Evolutionary conservation across 768 basidiomycete genomes (phyloP).

Genomic region (Fistulinella prunicolor): DNA sequence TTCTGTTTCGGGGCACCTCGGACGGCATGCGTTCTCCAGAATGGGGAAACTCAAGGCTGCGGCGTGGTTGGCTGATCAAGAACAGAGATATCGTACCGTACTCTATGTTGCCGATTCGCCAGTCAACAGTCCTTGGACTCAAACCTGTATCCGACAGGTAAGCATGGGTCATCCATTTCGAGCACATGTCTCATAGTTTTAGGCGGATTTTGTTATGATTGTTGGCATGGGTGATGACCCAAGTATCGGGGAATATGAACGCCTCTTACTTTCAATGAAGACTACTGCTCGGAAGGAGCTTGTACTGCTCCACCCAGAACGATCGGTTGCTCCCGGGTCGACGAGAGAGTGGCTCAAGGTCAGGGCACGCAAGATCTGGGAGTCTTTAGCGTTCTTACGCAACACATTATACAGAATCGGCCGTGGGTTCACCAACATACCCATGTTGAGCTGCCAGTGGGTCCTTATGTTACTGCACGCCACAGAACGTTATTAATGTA

Average conservation of each 20-base stretch:
- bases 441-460: slow-evolving; percentile 85
- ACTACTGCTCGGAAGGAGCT: slow-evolving; percentile 98
- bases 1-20: slow-evolving; percentile 86
- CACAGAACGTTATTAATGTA: slow-evolving; percentile 3
- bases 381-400: slow-evolving; percentile 2
- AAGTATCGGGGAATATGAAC: slow-evolving; percentile 89
- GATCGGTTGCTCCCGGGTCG: slow-evolving; percentile 83
- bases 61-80: slow-evolving; percentile 90
- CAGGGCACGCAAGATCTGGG: slow-evolving; percentile 11
- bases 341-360: slow-evolving; percentile 97
- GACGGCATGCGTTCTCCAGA: slow-evolving; percentile 90
- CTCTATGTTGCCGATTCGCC: slow-evolving; percentile 96
- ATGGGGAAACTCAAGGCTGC: slow-evolving; percentile 97
- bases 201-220: slow-evolving; percentile 93
- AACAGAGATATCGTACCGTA: slow-evolving; percentile 90
- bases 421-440: slow-evolving; percentile 97
- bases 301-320: slow-evolving; percentile 88
- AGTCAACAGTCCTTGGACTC: slow-evolving; percentile 94
- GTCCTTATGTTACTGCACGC: slow-evolving; percentile 18
- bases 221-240: slow-evolving; percentile 94
- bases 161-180: slow-evolving; percentile 12
- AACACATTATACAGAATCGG: slow-evolving; percentile 57
- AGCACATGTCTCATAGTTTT: slow-evolving; percentile 9
- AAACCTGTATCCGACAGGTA: slow-evolving; percentile 95
- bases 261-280: slow-evolving; percentile 90